A percentile compares a stretch with the other conserved stretches of the same genome.
These are phyloP conservation scores for Nitzschia inconspicua DNA, from an alignment of 108 stramenopile genomes.

Conservation along the genomic window DNA sequence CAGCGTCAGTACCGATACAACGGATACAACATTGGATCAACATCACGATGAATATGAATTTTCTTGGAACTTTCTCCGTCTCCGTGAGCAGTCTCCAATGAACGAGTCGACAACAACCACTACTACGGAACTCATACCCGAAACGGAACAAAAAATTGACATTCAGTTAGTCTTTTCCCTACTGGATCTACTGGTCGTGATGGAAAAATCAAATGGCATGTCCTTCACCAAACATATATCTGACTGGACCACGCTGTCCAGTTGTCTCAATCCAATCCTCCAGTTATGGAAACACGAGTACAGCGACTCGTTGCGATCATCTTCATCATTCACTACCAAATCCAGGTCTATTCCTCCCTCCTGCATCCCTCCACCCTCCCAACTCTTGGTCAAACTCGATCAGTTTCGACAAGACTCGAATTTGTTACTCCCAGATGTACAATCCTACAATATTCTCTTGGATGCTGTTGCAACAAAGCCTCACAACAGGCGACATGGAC, in stretches of 20 bases:
- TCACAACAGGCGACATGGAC: too few species aligned
- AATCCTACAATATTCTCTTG: slow-evolving; percentile 27
- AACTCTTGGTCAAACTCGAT: slow-evolving; percentile 17
- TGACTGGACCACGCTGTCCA: neutral
- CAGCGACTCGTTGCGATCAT: neutral
- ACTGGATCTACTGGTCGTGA: slow-evolving; percentile 4
- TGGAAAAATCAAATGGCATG: slow-evolving; percentile 4
- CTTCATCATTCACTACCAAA: neutral
- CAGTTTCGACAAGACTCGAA: slow-evolving; percentile 12
- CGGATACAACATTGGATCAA: too few species aligned
- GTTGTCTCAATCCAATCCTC: slow-evolving; percentile 16
- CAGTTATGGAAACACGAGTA: slow-evolving; percentile 9
- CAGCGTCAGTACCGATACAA: too few species aligned
- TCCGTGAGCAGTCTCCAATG: too few species aligned
- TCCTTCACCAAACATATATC: neutral
- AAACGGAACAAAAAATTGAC: too few species aligned
- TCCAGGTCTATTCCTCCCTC: neutral
- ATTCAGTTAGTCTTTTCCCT: slow-evolving; percentile 15
- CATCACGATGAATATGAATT: too few species aligned
- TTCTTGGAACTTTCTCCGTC: too few species aligned
- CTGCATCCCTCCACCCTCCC: neutral
- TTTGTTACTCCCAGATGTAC: slow-evolving; percentile 16
- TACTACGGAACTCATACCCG: too few species aligned
- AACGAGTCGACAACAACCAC: too few species aligned
- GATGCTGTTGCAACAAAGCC: slow-evolving; percentile 18